Conservation (phyloP, 495 filamentous ascomycete species). For the Wilcoxina mikolae region DNA sequence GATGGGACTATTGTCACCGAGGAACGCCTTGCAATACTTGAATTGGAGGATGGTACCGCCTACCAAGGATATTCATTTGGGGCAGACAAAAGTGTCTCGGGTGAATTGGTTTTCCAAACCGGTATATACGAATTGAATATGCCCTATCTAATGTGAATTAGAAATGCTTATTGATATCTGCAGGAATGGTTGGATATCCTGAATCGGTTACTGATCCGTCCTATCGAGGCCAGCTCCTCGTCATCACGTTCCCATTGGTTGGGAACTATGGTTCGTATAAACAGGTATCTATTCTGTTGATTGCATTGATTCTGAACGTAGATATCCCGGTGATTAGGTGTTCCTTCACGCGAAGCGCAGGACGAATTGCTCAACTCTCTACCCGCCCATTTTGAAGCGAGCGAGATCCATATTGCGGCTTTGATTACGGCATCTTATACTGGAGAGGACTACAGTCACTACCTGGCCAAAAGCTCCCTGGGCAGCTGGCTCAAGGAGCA, state of each 20-base stretch:
- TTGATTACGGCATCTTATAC: conserved; percentile 80
- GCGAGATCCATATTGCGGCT: conserved; percentile 80
- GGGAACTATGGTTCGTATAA: conserved; percentile 72
- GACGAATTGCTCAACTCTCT: conserved; percentile 70
- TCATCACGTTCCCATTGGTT: conserved; percentile 78
- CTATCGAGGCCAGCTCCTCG: conserved; percentile 81
- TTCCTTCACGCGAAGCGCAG: conserved; percentile 66
- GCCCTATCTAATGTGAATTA: not conserved
- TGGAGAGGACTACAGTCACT: conserved; percentile 88
- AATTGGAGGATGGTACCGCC: conserved; percentile 74
- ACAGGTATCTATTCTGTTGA: not conserved
- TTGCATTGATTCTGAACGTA: not conserved
- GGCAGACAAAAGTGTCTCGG: conserved; percentile 75
- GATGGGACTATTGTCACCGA: conserved; percentile 28
- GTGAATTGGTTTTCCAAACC: conserved; percentile 97
- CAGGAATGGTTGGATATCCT: conserved; percentile 94
- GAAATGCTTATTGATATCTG: not conserved
- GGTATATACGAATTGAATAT: conserved; percentile 22
- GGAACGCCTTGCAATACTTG: conserved; percentile 57
- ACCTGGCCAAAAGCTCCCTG: conserved; percentile 73
- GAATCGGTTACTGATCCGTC: conserved; percentile 90
- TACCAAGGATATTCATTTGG: conserved; percentile 94
- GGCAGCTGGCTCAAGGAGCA: conserved; percentile 93
- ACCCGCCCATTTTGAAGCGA: conserved; percentile 81
- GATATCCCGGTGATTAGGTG: conserved; percentile 28